These are phyloP conservation scores for Picocystis sp. DNA, from an alignment of 163 green algal species.

Conservation along the genomic window DNA sequence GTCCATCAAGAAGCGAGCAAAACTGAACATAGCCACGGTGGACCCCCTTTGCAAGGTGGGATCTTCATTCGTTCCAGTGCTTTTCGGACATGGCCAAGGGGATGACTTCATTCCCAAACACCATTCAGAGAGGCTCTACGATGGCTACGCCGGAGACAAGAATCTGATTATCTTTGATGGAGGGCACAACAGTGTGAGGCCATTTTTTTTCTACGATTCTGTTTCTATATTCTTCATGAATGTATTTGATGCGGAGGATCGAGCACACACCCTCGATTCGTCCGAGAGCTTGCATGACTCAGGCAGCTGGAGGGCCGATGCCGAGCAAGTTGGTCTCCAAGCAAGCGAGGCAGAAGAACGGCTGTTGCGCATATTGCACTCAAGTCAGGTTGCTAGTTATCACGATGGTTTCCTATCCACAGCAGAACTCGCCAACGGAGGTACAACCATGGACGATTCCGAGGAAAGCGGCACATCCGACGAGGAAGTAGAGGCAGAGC, in stretches of 20 bases:
- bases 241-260: conserved; percentile 16
- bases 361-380: too few species aligned
- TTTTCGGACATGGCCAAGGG: conserved; percentile 77
- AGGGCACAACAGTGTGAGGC: conserved; percentile 75
- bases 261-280: too few species aligned
- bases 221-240: conserved; percentile 73
- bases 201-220: conserved; percentile 65
- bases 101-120: conserved; percentile 71
- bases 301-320: too few species aligned
- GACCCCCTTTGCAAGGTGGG: conserved; percentile 35
- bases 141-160: conserved; percentile 56
- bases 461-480: too few species aligned
- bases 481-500: too few species aligned
- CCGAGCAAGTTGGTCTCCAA: too few species aligned
- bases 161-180: conserved; percentile 70
- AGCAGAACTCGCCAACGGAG: too few species aligned
- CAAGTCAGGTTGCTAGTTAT: too few species aligned
- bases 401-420: too few species aligned
- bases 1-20: conserved; percentile 55
- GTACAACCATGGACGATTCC: too few species aligned
- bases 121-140: conserved; percentile 56
- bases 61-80: conserved; percentile 47
- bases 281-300: too few species aligned
- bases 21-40: conserved; percentile 63
- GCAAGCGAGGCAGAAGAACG: too few species aligned